Percentiles rank a stretch among this genome's conserved stretches.
phyloP scores from a whole-genome alignment of 257 asterid species.

The Gentiana straminea region DNA sequence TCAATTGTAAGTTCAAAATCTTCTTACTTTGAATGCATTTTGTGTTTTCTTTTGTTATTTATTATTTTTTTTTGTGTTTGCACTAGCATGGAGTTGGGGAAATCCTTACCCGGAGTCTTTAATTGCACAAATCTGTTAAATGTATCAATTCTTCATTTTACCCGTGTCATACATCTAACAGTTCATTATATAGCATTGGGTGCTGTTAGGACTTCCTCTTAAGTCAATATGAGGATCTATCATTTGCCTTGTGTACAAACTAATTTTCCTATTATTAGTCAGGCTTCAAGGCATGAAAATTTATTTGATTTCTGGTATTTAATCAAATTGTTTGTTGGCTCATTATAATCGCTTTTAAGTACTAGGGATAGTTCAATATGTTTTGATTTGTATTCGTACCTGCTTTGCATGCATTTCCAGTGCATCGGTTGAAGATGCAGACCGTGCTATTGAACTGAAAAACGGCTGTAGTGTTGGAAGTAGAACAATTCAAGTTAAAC shows the following conservation, averaged over 20 bases:
- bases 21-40: not conserved
- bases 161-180: no score
- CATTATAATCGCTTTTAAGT: not conserved
- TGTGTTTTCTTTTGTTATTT: not conserved
- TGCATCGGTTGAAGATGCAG: constrained; percentile 79
- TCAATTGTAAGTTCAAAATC: constrained; percentile 57
- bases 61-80: not conserved
- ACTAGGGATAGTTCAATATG: no score
- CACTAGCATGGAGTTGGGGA: no score
- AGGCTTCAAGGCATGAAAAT: no score
- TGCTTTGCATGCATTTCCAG: constrained; percentile 24
- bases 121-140: not conserved
- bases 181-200: no score
- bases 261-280: no score
- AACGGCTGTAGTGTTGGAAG: constrained; percentile 72
- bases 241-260: no score
- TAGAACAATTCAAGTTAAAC: constrained; percentile 72
- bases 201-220: no score
- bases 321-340: not conserved
- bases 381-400: not conserved
- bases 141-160: not conserved
- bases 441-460: constrained; percentile 71
- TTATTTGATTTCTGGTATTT: not conserved
- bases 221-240: no score
- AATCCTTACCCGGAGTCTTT: no score